phyloP scores from a whole-genome alignment of 2,329 filamentous ascomycete species.

The Botrytis fabae region DNA sequence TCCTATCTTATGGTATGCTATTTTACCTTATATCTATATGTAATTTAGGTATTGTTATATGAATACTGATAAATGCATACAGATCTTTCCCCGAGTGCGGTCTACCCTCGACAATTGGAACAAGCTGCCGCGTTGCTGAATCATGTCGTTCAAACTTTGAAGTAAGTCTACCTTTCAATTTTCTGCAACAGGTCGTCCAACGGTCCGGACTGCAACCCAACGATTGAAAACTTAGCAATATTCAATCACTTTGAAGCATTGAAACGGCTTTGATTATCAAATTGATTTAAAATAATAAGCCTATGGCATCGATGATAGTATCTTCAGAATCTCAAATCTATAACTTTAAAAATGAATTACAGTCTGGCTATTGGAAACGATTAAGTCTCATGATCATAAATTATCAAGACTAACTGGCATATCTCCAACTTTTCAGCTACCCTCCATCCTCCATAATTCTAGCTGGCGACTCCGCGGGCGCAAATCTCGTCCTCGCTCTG shows the following conservation, averaged over 20 bases:
- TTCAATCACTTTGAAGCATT: background rate
- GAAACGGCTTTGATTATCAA: background rate
- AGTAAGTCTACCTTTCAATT: conserved; percentile 35
- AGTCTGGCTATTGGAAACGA: background rate
- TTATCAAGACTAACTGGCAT: conserved; percentile 51
- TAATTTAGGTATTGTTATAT: background rate
- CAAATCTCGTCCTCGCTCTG: conserved; percentile 48
- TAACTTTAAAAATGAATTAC: background rate
- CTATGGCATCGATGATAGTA: background rate
- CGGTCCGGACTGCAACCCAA: background rate
- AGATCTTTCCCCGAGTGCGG: conserved; percentile 48
- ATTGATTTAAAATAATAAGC: background rate
- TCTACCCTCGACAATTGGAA: conserved; percentile 51
- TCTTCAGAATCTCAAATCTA: background rate
- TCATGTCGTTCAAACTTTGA: conserved; percentile 43
- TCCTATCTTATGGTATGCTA: conserved; percentile 54
- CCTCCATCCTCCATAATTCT: conserved; percentile 44
- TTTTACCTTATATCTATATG: background rate
- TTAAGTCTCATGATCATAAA: conserved; percentile 47
- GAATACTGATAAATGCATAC: background rate
- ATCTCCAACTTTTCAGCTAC: conserved; percentile 61
- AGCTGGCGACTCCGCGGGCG: conserved; percentile 55
- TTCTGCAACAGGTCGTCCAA: conserved; percentile 45
- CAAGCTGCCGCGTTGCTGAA: conserved; percentile 49
- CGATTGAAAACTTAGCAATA: background rate